These are phyloP conservation scores for Backusella tuberculispora DNA, from an alignment of 192 early-diverging fungal species.

Conservation along the genomic window DNA sequence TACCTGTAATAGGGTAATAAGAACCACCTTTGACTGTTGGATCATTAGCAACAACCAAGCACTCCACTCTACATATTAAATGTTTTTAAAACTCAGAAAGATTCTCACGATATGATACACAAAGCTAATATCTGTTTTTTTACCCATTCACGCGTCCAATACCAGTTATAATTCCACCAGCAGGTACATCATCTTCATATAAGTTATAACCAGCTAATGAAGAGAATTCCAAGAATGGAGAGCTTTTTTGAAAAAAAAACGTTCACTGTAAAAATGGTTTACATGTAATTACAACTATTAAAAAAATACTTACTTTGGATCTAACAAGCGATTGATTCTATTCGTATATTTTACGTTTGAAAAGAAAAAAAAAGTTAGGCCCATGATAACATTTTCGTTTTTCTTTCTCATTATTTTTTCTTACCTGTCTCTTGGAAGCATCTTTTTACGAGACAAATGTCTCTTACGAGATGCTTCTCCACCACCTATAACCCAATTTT, in stretches of 20 bases:
- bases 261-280: background rate
- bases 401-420: background rate
- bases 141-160: slow-evolving; percentile 92
- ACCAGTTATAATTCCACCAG: slow-evolving; percentile 94
- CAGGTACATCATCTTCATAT: slow-evolving; percentile 84
- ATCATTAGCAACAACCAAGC: slow-evolving; percentile 97
- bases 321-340: slow-evolving; percentile 75
- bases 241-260: slow-evolving; percentile 50
- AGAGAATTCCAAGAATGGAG: slow-evolving; percentile 94
- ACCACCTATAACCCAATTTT: slow-evolving; percentile 62
- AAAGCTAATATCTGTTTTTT: background rate
- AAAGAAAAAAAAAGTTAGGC: background rate
- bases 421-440: slow-evolving; percentile 89
- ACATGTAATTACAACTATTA: no score
- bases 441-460: slow-evolving; percentile 84
- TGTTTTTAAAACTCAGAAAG: slow-evolving; percentile 22
- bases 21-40: slow-evolving; percentile 98
- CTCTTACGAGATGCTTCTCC: slow-evolving; percentile 80
- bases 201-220: slow-evolving; percentile 90
- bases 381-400: slow-evolving; percentile 8
- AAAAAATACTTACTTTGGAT: slow-evolving; percentile 61
- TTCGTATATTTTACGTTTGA: background rate
- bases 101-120: background rate
- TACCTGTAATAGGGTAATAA: slow-evolving; percentile 89
- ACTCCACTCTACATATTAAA: slow-evolving; percentile 68